phyloP scores from a whole-genome alignment of 164 flowering plant genomes.

The Cinnamomum micranthum region DNA sequence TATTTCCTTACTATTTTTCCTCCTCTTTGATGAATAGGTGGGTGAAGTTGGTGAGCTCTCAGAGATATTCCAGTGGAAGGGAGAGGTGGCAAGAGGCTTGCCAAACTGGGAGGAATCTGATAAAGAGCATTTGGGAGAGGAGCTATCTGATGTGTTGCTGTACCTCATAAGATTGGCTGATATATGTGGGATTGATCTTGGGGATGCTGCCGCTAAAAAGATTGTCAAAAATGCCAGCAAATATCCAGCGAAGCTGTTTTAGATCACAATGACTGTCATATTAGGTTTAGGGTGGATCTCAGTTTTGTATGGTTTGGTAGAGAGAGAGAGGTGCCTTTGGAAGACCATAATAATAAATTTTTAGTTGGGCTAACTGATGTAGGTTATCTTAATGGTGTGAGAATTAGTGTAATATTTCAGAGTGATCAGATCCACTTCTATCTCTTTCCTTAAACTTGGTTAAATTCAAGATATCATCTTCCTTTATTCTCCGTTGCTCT shows the following conservation, averaged over 20 bases:
- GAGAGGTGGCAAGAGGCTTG: constrained; percentile 57
- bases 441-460: too few species aligned
- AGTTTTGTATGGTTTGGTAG: not conserved
- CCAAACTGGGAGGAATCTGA: constrained; percentile 57
- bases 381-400: too few species aligned
- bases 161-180: constrained; percentile 56
- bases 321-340: not conserved
- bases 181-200: constrained; percentile 59
- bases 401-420: too few species aligned
- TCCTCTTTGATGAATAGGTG: constrained; percentile 27
- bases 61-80: constrained; percentile 67
- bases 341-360: too few species aligned
- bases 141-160: constrained; percentile 56
- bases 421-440: too few species aligned
- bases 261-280: too few species aligned
- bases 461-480: too few species aligned
- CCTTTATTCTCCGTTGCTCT: too few species aligned
- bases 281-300: not conserved
- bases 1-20: not conserved
- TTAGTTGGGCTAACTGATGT: too few species aligned
- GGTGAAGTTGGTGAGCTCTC: constrained; percentile 70
- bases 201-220: constrained; percentile 44
- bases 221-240: constrained; percentile 46
- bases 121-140: constrained; percentile 62
- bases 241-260: constrained; percentile 29